These are phyloP conservation scores for Musa schizocarpa DNA, from an alignment of 176 grass and related monocot genomes.

Conservation along the genomic window DNA sequence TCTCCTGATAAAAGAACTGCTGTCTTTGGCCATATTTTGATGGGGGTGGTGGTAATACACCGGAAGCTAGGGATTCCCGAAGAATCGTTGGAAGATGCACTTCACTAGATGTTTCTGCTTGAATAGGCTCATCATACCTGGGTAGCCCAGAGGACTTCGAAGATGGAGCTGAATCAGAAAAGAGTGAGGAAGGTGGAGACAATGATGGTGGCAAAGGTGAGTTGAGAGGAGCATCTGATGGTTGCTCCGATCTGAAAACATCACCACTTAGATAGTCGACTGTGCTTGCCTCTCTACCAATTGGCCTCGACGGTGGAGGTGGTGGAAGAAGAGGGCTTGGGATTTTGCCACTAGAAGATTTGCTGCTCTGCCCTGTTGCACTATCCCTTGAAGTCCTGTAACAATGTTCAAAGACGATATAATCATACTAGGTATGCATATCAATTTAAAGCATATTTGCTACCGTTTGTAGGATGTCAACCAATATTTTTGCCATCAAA, in stretches of 20 bases:
- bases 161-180: constrained; percentile 14
- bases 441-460: not conserved
- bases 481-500: not conserved
- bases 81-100: constrained; percentile 59
- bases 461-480: not conserved
- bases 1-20: constrained; percentile 61
- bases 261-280: constrained; percentile 65
- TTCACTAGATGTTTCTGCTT: not conserved
- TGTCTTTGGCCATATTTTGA: constrained; percentile 76
- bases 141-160: constrained; percentile 15
- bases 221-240: constrained; percentile 40
- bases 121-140: constrained; percentile 36
- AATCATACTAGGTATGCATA: not conserved
- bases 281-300: constrained; percentile 31
- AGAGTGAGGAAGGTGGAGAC: constrained; percentile 14
- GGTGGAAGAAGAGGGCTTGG: constrained; percentile 65
- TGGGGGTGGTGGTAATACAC: constrained; percentile 65
- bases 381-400: constrained; percentile 15
- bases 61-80: constrained; percentile 49
- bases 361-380: not conserved
- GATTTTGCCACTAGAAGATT: constrained; percentile 3
- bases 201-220: constrained; percentile 14
- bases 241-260: constrained; percentile 41
- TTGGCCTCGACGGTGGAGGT: constrained; percentile 54
- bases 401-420: not conserved